A percentile compares a stretch with the other conserved stretches of the same genome.
These are phyloP conservation scores for Sphaerosporella brunnea DNA, from an alignment of 495 filamentous ascomycete species.

Conservation along the genomic window DNA sequence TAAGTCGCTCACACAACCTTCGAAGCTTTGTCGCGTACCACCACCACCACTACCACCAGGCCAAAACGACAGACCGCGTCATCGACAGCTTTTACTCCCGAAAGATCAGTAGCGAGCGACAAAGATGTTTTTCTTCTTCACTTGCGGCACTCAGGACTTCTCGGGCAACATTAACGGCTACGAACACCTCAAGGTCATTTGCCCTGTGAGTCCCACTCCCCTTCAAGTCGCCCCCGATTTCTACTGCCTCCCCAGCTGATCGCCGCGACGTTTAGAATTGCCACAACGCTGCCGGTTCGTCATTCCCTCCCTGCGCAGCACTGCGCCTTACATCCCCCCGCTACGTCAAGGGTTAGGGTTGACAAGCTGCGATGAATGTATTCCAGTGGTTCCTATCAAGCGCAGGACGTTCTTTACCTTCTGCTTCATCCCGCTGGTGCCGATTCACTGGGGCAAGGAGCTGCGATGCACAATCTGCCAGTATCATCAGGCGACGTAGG, in stretches of 20 bases:
- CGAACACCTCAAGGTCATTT: conserved; percentile 11
- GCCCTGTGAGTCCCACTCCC: conserved; percentile 10
- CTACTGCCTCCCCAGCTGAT: not conserved
- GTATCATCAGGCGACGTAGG: conserved; percentile 19
- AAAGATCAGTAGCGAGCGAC: no score
- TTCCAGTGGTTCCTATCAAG: conserved; percentile 16
- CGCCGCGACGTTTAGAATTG: conserved; percentile 7
- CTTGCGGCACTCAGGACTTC: conserved; percentile 15
- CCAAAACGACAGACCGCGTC: no score
- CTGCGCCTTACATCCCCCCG: no score
- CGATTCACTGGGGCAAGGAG: conserved; percentile 15
- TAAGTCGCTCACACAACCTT: no score
- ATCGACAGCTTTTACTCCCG: no score
- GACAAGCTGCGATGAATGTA: conserved; percentile 2
- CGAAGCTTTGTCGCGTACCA: no score
- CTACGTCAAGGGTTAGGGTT: not conserved
- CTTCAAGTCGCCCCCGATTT: not conserved
- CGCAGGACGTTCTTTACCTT: conserved; percentile 22
- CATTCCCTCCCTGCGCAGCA: no score
- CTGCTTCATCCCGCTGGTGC: conserved; percentile 23
- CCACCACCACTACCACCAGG: no score
- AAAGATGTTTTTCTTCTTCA: conserved; percentile 19
- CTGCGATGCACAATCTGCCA: conserved; percentile 12
- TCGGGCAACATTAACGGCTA: conserved; percentile 11
- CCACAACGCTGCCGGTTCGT: conserved; percentile 11